A percentile compares a stretch with the other conserved stretches of the same genome.
These are phyloP conservation scores for Zygoascus ofunaensis DNA, from an alignment of 805 yeast species.

Conservation along the genomic window DNA sequence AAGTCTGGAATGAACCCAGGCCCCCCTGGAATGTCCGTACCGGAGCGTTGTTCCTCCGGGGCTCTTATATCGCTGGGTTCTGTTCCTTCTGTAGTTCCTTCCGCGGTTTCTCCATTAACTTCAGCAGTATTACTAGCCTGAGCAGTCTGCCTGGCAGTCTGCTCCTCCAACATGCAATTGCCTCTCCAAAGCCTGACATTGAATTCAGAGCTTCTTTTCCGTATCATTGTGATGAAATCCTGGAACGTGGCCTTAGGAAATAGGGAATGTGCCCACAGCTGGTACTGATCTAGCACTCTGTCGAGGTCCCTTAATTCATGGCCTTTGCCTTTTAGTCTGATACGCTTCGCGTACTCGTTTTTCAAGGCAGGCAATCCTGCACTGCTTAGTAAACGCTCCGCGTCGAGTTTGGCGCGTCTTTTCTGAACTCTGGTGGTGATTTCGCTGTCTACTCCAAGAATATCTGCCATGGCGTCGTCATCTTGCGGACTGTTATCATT, in stretches of 20 bases:
- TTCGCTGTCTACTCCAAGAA: conserved; percentile 19
- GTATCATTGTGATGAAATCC: conserved; percentile 53
- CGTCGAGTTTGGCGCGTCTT: conserved; percentile 40
- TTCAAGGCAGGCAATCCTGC: conserved; percentile 52
- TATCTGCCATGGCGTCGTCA: neutral
- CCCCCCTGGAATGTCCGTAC: no score
- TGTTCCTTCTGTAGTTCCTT: neutral
- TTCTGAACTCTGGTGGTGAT: conserved; percentile 25
- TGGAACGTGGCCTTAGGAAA: conserved; percentile 73
- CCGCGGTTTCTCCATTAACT: neutral
- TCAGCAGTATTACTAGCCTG: neutral
- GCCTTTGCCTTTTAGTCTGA: conserved; percentile 32
- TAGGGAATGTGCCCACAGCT: conserved; percentile 65
- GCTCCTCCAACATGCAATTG: conserved; percentile 11
- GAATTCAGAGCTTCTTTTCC: conserved; percentile 21
- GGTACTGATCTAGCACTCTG: conserved; percentile 47
- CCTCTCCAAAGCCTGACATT: conserved; percentile 9
- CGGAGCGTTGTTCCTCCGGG: conserved; percentile 2
- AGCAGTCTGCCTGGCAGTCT: conserved; percentile 32
- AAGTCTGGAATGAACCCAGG: no score
- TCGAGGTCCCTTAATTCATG: conserved; percentile 43
- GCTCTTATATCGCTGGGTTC: neutral
- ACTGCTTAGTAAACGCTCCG: conserved; percentile 40
- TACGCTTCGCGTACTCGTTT: conserved; percentile 20
- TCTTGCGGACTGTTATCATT: neutral